Base-by-base conservation (phyloP, 2,329 filamentous ascomycete genomes). In the Alternaria atra region DNA sequence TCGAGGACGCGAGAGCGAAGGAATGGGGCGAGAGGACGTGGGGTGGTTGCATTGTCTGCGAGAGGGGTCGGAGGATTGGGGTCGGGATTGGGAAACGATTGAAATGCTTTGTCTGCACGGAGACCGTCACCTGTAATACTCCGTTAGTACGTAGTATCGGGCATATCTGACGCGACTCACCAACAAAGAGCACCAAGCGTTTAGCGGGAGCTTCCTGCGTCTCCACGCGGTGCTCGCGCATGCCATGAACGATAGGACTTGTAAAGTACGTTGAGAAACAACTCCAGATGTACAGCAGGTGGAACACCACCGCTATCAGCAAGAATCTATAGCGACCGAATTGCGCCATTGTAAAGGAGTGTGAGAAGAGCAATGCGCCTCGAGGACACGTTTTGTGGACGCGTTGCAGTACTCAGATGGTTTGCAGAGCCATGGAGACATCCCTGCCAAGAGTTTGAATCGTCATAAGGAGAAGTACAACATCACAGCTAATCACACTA, bases 201-300 rank as follows among this genome's bases (percentile, higher is more conserved):
- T 95, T 92, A 5, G 96, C 94, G 1, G 95, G 95, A 23, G 94
- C 87, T 78, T 90, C 88, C 52, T 86, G 81, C 56, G 89, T 85
- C 61, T 93, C 87, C 37, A 96, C 84, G 46, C 84, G 82, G 80
- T 93, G 94, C 61, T 93, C 86, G 73, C 87, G 88, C 95, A 99
- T 99, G 75, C 95, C 95, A 83, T 90, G 91, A 55, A 98, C 95
- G 70, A 99, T 95, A 23, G 95, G 95, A 77, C 93, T 97, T 76
- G 97, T 93, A 77, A 99, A 99, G 98, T 66, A 98, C 95, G 79
- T 97, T 94, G 81, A 99, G 99, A 74, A 98, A 98, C 39, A 42
- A 66, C 68, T 73, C 77, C 90, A 91, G 58, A 97, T 90, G 79
- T 99, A 99, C 67, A 97, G 87, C 55, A 98, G 79, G 80, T 99